Evolutionary conservation across 2,329 filamentous ascomycete species (phyloP), one percentile per base, ranked within the genome.

Genomic region (Colletotrichum sp.): DNA sequence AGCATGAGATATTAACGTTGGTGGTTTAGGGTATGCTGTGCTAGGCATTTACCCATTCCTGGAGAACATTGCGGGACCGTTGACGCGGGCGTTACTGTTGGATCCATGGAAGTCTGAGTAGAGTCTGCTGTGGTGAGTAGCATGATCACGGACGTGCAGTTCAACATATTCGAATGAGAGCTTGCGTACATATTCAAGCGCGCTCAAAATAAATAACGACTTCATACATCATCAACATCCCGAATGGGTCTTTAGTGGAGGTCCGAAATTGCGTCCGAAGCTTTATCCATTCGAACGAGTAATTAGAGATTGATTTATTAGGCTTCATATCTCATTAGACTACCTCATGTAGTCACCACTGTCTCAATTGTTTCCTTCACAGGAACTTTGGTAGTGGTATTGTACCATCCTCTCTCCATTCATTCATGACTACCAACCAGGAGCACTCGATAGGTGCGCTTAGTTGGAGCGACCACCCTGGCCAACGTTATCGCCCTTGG

Each of bases 401-500:
- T 0, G 18, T 59, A 6, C 48, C 71, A 48, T 71, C 48, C 66
- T 59, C 66, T 52, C 32, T 13, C 32, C 32, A 24, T 24, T 24
- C 21, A 24, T 24, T 24, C 21, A 24, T 24, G 2, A 24, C 21
- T 24, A 24, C 21, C 21, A 24, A 24, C 21, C 21, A 24, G 21
- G 21, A 3, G 21, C 21, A 24, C 21, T 24, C 21, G 21, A 24
- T 24, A 24, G 21, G 21, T 24, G 21, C 21, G 21, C 21, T 24
- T 24, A 72, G 63, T 21, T 63, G n/a, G 4, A 26, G 4, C 52
- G 52, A 4, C 80, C 81, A 34, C 87, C 87, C 80, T 89, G 87
- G 26, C 86, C 87, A 5, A 82, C 83, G 24, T 84, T 75, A 3
- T 81, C 79, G 5, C 86, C 87, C 74, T 85, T 66, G 77, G 85